Base-by-base conservation (phyloP, 2,329 filamentous ascomycete species). In the Bipolaris bicolor region DNA sequence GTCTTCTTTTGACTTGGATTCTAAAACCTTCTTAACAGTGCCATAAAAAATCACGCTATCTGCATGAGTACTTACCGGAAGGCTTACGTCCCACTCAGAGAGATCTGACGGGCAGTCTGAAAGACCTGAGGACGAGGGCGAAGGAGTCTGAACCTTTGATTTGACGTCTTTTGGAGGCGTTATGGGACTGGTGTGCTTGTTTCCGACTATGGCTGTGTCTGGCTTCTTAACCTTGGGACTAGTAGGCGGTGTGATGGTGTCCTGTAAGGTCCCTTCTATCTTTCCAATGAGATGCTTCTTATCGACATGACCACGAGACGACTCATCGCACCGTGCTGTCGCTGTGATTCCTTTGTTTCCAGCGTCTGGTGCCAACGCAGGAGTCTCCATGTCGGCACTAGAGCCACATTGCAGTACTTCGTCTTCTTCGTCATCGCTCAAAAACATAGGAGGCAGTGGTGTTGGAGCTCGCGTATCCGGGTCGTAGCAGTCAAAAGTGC, bases 91-190 rank as follows among this genome's bases (percentile, higher is more conserved):
- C 60, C 53, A 58, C 4, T 62, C 57, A 1, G 63, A 68, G 16
- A 68, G 33, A 24, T 66, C 60, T 11, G 65, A 66, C 2, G 65
- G 65, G 18, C 51, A 65, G 43, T 62, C 60, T 11, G 65, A 66
- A 10, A 68, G 51, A 26, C n/a, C 18, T n/a, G 50, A 55, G 6
- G 58, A 55, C 22, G 40, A 18, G 2, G 49, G 44, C n/a, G 41
- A 34, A 7, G 41, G 46, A 15, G 16, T 44, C 36, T 9, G 22
- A 16, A 49, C 7, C 18, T 44, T 53, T 4, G 34, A 15, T 16
- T 18, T 10, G n/a, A 16, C 18, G 10, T 7, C 33, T 26, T 55
- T 46, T 2, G n/a, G 16, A 44, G 49, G 20, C 11, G 37, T 43
- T 16, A 37, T 18, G 2, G 31, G 36, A 13, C 40, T 31, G n/a